Percentiles rank a stretch among this genome's conserved stretches.
phyloP scores from a whole-genome alignment of 257 asterid genomes.

The Rubia yunnanensis region DNA sequence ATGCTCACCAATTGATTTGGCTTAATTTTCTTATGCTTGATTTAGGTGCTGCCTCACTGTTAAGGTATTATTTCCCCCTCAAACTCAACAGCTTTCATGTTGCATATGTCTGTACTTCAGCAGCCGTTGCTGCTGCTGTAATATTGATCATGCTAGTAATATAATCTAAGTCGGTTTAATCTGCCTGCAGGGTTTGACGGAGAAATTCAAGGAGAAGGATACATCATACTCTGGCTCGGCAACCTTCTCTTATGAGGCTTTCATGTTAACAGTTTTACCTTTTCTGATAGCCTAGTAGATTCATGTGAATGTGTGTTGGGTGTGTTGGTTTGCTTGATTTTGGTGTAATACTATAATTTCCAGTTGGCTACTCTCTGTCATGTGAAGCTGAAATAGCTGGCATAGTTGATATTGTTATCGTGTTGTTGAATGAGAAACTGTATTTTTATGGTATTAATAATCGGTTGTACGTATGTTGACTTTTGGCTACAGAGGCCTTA shows the following conservation, averaged over 20 bases:
- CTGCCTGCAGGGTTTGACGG: slow-evolving; percentile 75
- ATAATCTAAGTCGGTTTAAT: not conserved
- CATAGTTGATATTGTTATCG: not conserved
- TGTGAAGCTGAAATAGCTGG: not conserved
- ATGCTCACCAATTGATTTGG: not conserved
- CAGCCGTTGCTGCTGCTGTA: not conserved
- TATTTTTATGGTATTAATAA: not conserved
- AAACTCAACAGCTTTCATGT: not conserved
- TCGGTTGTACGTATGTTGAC: not conserved
- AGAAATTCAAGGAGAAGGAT: slow-evolving; percentile 95
- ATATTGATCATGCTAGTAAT: not conserved
- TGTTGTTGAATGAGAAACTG: not conserved
- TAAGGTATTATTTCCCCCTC: slow-evolving; percentile 29
- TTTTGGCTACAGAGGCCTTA: no score
- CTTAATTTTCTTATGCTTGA: slow-evolving; percentile 11
- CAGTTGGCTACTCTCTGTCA: not conserved
- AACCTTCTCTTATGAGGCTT: slow-evolving; percentile 64
- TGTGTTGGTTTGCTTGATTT: not conserved
- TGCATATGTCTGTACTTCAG: not conserved
- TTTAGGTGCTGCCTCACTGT: slow-evolving; percentile 98
- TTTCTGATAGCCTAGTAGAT: slow-evolving; percentile 59
- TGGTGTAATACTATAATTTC: not conserved
- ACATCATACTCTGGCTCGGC: slow-evolving; percentile 62
- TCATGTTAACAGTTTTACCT: slow-evolving; percentile 84
- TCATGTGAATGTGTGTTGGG: not conserved